These are phyloP conservation scores for Waltergamsia citrina DNA, from an alignment of 2,329 filamentous ascomycete genomes.

Conservation along the genomic window DNA sequence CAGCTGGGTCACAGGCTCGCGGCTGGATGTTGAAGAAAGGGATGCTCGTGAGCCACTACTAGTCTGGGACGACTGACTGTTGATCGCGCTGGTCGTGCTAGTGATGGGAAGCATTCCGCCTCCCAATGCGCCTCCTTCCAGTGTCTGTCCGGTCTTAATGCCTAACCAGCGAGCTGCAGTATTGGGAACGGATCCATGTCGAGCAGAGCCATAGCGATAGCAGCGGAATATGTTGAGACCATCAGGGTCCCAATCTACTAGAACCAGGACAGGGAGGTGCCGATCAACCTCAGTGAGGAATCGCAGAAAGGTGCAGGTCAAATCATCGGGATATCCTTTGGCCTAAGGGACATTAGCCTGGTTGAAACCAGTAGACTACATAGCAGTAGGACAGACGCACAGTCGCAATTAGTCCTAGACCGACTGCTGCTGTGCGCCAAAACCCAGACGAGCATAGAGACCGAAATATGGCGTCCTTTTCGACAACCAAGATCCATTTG, in stretches of 20 bases:
- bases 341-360: constrained; percentile 37
- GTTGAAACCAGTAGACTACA: constrained; percentile 13
- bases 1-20: constrained; percentile 27
- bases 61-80: neutral
- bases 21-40: constrained; percentile 15
- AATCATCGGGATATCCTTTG: constrained; percentile 74
- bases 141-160: constrained; percentile 33
- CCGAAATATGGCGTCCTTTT: constrained; percentile 71
- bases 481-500: constrained; percentile 63
- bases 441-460: constrained; percentile 50
- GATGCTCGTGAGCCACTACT: constrained; percentile 2
- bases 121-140: constrained; percentile 6
- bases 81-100: neutral
- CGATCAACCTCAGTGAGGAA: constrained; percentile 37
- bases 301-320: constrained; percentile 56
- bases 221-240: constrained; percentile 65
- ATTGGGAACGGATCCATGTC: constrained; percentile 44
- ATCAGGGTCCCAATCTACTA: constrained; percentile 71
- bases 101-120: neutral
- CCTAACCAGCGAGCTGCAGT: constrained; percentile 57
- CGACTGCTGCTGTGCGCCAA: constrained; percentile 36
- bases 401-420: constrained; percentile 59
- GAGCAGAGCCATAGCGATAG: constrained; percentile 62
- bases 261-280: constrained; percentile 45
- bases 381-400: too few relatives aligned